Base-by-base conservation (phyloP, 495 filamentous ascomycete genomes). In the Podospora fimiseda region DNA sequence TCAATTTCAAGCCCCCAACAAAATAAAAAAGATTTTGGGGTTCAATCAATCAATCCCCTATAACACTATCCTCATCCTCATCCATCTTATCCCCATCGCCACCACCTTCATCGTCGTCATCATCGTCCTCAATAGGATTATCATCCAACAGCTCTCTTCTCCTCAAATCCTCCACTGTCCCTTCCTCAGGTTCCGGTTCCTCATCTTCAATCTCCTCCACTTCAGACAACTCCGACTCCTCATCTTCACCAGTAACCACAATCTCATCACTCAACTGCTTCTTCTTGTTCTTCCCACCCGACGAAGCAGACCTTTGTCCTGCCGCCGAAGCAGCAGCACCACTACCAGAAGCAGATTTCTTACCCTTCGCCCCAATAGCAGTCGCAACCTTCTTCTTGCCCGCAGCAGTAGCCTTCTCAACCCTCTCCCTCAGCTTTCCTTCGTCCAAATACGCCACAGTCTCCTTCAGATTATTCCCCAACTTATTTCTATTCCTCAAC, bases 401-500 rank as follows among this genome's bases (percentile, higher is more conserved):
- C 22, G 45, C 41, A 22, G 23, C 30, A 36, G 19, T 42, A 14
- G 41, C 36, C 3, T 33, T 51, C 21, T 48, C 57, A 3, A 55
- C 43, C 40, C 59, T 48, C 43, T 63, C 58, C 53, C 65, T 57
- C 22, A 72, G 55, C 58, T 78, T 79, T 24, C 69, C 70, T 56
- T 84, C 80, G 56, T 89, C 88, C 1, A 97, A 63, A 60, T 82
- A 87, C 14, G 76, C 80, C 13, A 95, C 68, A 6, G 94, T 82
- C 57, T 89, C 88, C 57, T 80, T 82, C 67, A 88, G 87, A 60
- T 90, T 92, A 3, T 71, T 67, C 0, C 90, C 89, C 7, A 95
- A 70, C 55, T 71, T 74, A 16, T 65, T 66, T 59, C 80, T 81
- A 63, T 95, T 90, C 53, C 82, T 74, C 30, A 77, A 68, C 13